Percentiles rank a stretch among this genome's conserved stretches.
These are phyloP conservation scores for Carex kokanica DNA, from an alignment of 176 grass and related monocot genomes.

Conservation along the genomic window DNA sequence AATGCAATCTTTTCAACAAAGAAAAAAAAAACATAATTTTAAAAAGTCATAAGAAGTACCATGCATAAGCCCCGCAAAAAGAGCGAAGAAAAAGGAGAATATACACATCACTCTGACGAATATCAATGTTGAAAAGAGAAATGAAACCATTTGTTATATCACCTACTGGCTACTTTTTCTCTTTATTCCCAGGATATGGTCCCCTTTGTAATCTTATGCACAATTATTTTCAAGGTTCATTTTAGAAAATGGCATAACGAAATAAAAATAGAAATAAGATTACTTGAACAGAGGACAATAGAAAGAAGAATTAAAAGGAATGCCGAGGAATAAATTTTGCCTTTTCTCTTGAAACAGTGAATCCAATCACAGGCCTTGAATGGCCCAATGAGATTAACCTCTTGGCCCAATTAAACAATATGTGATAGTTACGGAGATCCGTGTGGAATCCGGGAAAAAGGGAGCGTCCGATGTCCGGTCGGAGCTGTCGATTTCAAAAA, in stretches of 20 bases:
- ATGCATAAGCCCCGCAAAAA: background rate
- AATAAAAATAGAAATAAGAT: no score
- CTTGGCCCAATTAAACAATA: background rate
- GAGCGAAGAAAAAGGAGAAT: constrained; percentile 6
- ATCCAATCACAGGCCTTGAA: background rate
- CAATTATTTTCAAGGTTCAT: background rate
- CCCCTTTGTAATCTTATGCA: background rate
- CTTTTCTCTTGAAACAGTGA: background rate
- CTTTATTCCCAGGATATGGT: background rate
- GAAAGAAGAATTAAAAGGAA: background rate
- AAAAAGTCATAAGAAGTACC: constrained; percentile 20
- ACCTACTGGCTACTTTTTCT: background rate
- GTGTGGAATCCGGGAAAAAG: background rate
- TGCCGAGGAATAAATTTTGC: background rate
- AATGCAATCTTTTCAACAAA: background rate
- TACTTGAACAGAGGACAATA: no score
- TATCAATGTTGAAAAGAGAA: background rate
- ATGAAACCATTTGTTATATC: background rate
- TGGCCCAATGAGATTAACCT: background rate
- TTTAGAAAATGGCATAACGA: background rate
- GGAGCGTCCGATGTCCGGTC: no score
- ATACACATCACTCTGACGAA: background rate
- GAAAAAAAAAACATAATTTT: background rate
- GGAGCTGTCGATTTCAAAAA: no score
- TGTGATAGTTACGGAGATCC: background rate